A percentile compares a stretch with the other conserved stretches of the same genome.
phyloP scores from a whole-genome alignment of 2,329 filamentous ascomycete genomes.

The Cercospora canescens region DNA sequence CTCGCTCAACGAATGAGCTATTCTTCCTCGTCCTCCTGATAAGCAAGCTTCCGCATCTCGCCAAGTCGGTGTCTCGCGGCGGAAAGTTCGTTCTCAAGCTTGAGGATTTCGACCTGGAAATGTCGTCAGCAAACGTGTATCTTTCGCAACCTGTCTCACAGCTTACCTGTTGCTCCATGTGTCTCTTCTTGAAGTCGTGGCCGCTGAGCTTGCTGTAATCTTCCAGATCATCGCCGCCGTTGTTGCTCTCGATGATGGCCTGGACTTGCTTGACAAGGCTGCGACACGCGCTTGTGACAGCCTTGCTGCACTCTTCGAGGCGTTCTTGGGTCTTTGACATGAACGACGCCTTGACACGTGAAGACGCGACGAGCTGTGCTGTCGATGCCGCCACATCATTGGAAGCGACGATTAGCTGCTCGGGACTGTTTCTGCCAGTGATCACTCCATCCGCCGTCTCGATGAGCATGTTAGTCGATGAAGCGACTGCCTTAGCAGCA shows the following conservation, averaged over 20 bases:
- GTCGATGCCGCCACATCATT: slow-evolving; percentile 97
- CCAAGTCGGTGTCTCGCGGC: slow-evolving; percentile 80
- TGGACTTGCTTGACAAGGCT: slow-evolving; percentile 90
- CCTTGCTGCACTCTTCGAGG: slow-evolving; percentile 87
- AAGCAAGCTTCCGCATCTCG: slow-evolving; percentile 98
- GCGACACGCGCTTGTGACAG: slow-evolving; percentile 85
- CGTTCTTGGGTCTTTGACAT: slow-evolving; percentile 96
- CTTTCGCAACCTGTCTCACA: slow-evolving; percentile 1
- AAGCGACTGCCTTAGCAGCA: slow-evolving; percentile 92
- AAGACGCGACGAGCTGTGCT: slow-evolving; percentile 92
- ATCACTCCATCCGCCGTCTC: slow-evolving; percentile 97
- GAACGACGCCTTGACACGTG: slow-evolving; percentile 94
- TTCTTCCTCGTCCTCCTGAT: slow-evolving; percentile 66
- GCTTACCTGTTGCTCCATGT: slow-evolving; percentile 99
- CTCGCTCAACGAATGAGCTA: neutral
- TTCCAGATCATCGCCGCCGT: slow-evolving; percentile 66
- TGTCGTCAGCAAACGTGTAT: neutral
- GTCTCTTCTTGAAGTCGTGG: slow-evolving; percentile 96
- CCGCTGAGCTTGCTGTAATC: slow-evolving; percentile 87
- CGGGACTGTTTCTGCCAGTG: slow-evolving; percentile 84
- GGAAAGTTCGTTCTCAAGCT: slow-evolving; percentile 83
- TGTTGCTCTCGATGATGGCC: slow-evolving; percentile 84
- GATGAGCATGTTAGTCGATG: slow-evolving; percentile 87
- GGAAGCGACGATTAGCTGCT: slow-evolving; percentile 96
- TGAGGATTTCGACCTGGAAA: slow-evolving; percentile 86